Percentiles rank a stretch among this genome's conserved stretches.
Evolutionary conservation across 2,329 filamentous ascomycete species (phyloP).

Genomic region (Arthroderma uncinatum): DNA sequence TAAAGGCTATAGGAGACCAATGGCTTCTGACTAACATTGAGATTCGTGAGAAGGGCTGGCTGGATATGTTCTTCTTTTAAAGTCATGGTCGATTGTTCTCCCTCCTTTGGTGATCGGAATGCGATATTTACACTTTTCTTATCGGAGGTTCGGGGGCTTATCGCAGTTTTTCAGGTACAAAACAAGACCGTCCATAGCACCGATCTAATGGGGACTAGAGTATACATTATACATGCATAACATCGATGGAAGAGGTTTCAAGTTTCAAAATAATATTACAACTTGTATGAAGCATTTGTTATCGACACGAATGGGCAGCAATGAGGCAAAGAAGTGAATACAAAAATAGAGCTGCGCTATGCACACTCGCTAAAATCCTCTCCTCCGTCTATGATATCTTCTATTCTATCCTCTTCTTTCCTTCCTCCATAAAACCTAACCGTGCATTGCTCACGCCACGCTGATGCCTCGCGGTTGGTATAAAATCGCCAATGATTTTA

Average conservation of each 20-base stretch:
- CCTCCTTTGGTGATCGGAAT: background rate
- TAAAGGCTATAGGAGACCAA: background rate
- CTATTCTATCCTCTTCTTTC: slow-evolving; percentile 90
- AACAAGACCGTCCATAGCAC: background rate
- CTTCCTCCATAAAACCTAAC: slow-evolving; percentile 81
- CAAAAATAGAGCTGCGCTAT: background rate
- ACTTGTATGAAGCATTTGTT: background rate
- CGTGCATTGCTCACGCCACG: slow-evolving; percentile 71
- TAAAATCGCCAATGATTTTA: slow-evolving; percentile 63
- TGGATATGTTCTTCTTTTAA: background rate
- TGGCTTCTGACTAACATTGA: background rate
- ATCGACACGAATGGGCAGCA: background rate
- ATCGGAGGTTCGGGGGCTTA: background rate
- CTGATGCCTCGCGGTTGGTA: slow-evolving; percentile 55
- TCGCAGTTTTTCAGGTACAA: background rate
- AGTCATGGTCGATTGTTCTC: background rate
- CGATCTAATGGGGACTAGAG: too few species aligned
- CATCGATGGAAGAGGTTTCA: background rate
- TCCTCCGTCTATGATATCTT: background rate
- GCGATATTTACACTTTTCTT: background rate
- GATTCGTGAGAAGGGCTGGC: background rate
- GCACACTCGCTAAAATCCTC: background rate
- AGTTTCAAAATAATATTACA: background rate
- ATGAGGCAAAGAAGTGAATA: background rate
- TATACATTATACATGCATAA: too few species aligned